Conservation (phyloP, 169 alveolate species). For the Eimeria necatrix region DNA sequence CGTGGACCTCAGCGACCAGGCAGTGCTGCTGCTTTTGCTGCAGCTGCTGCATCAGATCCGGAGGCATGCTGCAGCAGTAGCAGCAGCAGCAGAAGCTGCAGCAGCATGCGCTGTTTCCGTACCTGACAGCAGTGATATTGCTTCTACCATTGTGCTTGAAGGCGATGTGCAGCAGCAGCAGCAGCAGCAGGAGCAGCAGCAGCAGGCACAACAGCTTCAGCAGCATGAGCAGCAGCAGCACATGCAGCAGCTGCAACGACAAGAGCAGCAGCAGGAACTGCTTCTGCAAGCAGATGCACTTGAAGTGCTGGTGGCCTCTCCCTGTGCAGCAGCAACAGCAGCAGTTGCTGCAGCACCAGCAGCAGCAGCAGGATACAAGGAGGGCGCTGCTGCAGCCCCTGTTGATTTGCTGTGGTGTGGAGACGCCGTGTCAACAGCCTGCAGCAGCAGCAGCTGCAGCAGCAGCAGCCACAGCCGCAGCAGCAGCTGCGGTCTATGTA, state of each 20-base stretch:
- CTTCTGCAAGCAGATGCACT: constrained; percentile 13
- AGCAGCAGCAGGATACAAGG: neutral
- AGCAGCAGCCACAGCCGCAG: constrained; percentile 41
- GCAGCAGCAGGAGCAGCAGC: constrained; percentile 52
- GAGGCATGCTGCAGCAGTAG: constrained; percentile 39
- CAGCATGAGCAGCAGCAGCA: neutral
- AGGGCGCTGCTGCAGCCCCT: neutral
- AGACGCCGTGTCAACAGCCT: neutral
- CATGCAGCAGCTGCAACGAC: neutral
- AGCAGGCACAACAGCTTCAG: neutral
- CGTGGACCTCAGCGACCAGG: constrained; percentile 35
- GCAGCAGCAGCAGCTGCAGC: constrained; percentile 43
- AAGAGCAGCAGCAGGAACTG: constrained; percentile 24
- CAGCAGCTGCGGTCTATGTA: neutral
- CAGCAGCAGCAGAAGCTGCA: constrained; percentile 60
- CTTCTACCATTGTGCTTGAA: neutral
- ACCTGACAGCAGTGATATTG: neutral
- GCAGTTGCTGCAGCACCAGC: constrained; percentile 18
- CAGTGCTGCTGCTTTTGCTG: constrained; percentile 58
- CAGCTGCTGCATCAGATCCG: constrained; percentile 53
- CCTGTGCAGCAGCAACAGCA: constrained; percentile 43
- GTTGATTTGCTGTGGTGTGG: constrained; percentile 60
- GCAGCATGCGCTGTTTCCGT: neutral
- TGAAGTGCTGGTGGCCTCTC: constrained; percentile 40
- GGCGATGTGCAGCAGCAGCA: neutral